Percentiles rank a stretch among this genome's conserved stretches.
Evolutionary conservation across 2,329 filamentous ascomycete genomes (phyloP).

Genomic region (Pseudocercospora pini-densiflorae): DNA sequence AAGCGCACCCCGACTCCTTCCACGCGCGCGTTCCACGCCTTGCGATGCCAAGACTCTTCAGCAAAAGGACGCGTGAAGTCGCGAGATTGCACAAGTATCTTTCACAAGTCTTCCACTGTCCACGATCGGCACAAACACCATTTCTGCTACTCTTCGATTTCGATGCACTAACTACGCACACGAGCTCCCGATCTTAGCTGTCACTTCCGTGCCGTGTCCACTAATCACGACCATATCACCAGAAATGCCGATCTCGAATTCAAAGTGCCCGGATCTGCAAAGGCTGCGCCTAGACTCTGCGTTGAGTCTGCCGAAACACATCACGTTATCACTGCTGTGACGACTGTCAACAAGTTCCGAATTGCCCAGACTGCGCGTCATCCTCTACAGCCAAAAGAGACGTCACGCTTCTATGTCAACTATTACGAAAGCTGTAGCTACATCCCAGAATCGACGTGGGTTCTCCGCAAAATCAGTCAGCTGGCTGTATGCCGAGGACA

Average conservation of each 20-base stretch:
- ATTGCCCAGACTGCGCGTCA: not conserved
- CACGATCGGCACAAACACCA: not conserved
- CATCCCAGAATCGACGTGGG: slow-evolving; percentile 6
- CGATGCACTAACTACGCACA: too few species aligned
- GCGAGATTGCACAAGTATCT: not conserved
- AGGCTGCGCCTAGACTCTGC: not conserved
- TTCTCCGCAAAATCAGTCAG: slow-evolving; percentile 22
- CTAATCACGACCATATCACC: not conserved
- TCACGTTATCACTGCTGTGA: not conserved
- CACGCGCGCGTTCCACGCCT: not conserved
- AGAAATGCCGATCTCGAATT: not conserved
- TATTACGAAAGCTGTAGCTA: slow-evolving; percentile 2
- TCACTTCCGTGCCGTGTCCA: not conserved
- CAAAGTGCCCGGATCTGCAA: not conserved
- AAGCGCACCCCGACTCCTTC: too few species aligned
- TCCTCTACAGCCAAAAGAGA: not conserved
- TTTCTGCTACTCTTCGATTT: not conserved
- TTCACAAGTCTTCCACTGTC: not conserved
- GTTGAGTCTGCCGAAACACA: not conserved
- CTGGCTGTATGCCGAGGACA: slow-evolving; percentile 23
- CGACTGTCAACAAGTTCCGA: not conserved
- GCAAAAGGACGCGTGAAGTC: not conserved
- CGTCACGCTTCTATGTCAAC: slow-evolving; percentile 11
- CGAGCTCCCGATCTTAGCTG: too few species aligned
- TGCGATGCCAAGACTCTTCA: not conserved